A percentile compares a stretch with the other conserved stretches of the same genome.
Evolutionary conservation across 2,329 filamentous ascomycete genomes (phyloP).

Genomic region (Pseudocercospora ulei): DNA sequence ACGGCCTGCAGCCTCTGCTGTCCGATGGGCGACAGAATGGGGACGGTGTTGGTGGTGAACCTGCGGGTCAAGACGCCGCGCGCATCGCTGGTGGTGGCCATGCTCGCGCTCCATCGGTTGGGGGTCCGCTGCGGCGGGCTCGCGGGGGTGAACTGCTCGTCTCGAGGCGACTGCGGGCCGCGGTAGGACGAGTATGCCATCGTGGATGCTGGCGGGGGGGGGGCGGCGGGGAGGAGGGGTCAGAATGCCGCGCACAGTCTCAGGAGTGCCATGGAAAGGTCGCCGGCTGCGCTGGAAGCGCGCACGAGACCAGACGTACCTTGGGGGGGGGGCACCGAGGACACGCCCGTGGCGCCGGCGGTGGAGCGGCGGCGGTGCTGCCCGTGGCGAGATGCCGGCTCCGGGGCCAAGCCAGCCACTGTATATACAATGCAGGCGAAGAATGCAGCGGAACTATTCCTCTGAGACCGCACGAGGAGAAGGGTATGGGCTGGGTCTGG

Average conservation of each 20-base stretch:
- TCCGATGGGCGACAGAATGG: constrained; percentile 54
- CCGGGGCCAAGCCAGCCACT: neutral
- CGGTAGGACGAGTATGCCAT: constrained; percentile 61
- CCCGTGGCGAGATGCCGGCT: constrained; percentile 1
- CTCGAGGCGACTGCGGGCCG: constrained; percentile 64
- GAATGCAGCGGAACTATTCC: constrained; percentile 7
- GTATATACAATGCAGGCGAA: constrained; percentile 2
- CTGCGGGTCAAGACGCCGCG: constrained; percentile 74
- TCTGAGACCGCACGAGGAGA: constrained; percentile 8
- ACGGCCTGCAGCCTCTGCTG: constrained; percentile 47
- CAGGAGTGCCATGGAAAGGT: constrained; percentile 1
- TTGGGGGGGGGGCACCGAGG: neutral
- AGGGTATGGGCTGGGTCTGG: constrained; percentile 1
- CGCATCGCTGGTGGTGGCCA: constrained; percentile 52
- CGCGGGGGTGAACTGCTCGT: constrained; percentile 56
- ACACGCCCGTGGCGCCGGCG: constrained; percentile 6
- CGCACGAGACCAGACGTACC: constrained; percentile 5
- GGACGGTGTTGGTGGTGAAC: constrained; percentile 83
- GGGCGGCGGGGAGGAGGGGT: too few relatives aligned
- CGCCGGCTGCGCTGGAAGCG: neutral
- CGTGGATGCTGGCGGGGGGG: too few relatives aligned
- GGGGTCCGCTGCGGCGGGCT: constrained; percentile 38
- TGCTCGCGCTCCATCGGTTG: constrained; percentile 30
- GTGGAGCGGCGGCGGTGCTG: constrained; percentile 1
- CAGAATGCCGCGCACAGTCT: constrained; percentile 11